Evolutionary conservation across 345 rosid species (phyloP).

Genomic region (Syzygium aromaticum): DNA sequence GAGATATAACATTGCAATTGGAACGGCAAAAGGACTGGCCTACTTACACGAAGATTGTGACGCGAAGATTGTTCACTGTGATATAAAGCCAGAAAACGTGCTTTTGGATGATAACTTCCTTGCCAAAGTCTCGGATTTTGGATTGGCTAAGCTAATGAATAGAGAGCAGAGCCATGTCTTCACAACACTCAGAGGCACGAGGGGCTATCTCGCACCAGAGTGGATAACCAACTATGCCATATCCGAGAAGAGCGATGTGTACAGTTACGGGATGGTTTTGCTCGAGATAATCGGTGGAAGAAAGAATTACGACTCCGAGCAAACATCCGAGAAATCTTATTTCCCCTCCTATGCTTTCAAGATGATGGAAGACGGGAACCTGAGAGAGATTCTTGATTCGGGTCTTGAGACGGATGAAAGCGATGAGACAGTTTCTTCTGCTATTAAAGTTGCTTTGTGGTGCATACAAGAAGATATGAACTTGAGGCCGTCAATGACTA

Average conservation of each 20-base stretch:
- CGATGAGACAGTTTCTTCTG: constrained; percentile 39
- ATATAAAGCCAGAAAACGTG: constrained; percentile 90
- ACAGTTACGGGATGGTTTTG: constrained; percentile 83
- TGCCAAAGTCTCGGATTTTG: constrained; percentile 94
- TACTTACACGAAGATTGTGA: constrained; percentile 92
- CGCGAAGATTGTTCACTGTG: constrained; percentile 73
- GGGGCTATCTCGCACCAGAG: constrained; percentile 92
- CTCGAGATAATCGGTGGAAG: constrained; percentile 87
- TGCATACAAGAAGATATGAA: constrained; percentile 89
- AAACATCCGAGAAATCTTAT: constrained; percentile 67
- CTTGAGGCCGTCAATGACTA: constrained; percentile 72
- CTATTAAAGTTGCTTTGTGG: constrained; percentile 82
- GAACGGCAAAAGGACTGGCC: constrained; percentile 89
- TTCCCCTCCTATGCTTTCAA: constrained; percentile 84
- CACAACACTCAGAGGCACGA: constrained; percentile 83
- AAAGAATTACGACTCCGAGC: constrained; percentile 55
- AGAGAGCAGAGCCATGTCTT: constrained; percentile 91
- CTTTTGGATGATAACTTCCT: constrained; percentile 67
- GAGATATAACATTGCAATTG: constrained; percentile 67
- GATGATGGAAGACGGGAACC: constrained; percentile 87
- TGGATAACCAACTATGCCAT: constrained; percentile 95
- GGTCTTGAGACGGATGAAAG: constrained; percentile 26
- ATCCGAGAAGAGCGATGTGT: constrained; percentile 91
- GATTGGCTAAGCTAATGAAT: constrained; percentile 85
- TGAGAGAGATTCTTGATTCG: constrained; percentile 57